Evolutionary conservation across 257 asterid genomes (phyloP).

Genomic region (Petrea volubilis): DNA sequence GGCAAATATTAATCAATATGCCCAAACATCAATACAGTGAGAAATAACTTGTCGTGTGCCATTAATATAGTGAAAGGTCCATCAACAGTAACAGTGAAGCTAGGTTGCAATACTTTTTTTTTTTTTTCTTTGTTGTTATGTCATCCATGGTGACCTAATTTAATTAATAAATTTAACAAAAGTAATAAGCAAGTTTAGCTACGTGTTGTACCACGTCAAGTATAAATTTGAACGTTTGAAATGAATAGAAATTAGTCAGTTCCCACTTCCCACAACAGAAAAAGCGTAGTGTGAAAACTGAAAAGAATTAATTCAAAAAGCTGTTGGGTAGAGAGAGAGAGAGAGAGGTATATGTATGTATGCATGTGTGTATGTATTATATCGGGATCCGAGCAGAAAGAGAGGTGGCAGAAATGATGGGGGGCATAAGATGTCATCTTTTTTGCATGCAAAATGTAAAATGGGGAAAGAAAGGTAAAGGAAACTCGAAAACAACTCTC

Average conservation of each 20-base stretch:
- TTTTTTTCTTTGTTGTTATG: no score
- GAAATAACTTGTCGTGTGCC: no score
- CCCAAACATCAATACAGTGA: no score
- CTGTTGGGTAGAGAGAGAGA: not conserved
- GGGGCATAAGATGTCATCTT: conserved; percentile 23
- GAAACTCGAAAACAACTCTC: conserved; percentile 14
- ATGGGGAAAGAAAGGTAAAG: conserved; percentile 26
- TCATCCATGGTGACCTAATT: no score
- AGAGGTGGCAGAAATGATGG: conserved; percentile 34
- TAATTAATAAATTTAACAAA: no score
- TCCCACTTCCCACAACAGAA: conserved; percentile 14
- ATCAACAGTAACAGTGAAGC: no score
- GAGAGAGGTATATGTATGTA: not conserved
- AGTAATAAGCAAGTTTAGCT: no score
- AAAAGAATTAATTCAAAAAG: conserved; percentile 24
- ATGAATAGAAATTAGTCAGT: not conserved
- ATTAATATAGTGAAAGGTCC: no score
- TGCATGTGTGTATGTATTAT: not conserved
- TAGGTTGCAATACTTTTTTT: no score
- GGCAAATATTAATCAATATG: no score
- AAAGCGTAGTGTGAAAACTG: not conserved
- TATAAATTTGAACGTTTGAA: no score
- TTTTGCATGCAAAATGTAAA: conserved; percentile 37
- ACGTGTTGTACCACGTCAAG: no score
- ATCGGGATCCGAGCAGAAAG: conserved; percentile 35